Base-by-base conservation (phyloP, 1,139 yeast genomes). In the Pichia kudriavzevii region DNA sequence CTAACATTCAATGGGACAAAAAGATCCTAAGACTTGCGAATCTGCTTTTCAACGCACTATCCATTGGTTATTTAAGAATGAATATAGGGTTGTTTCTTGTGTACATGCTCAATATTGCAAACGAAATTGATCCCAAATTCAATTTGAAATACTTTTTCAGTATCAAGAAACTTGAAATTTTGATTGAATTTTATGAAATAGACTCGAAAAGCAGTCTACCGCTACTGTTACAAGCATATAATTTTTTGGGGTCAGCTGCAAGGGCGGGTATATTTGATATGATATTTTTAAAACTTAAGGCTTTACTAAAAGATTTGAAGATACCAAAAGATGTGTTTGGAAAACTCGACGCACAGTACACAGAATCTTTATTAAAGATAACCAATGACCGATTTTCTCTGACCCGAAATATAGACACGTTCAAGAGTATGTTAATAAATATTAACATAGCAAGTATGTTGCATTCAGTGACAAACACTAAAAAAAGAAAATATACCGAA, bases 41-140 rank as follows among this genome's bases (percentile, higher is more conserved):
- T 7, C 36, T 46, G 13, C 10, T 54, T 9, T 53, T 49, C 39
- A 45, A 50, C 27, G 28, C 48, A 26, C 39, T 54, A 5, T 43
- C 53, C 13, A 44, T 52, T 19, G 57, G 56, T 4, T 55, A 52
- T 36, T 27, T 49, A 7, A 38, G 58, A 32, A 20, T 27, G 4
- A 28, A 41, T 27, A 30, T 52, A 8, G 26, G 45, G 10, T 28
- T 41, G 11, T 30, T 54, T 11, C 16, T 52, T 7, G 32, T 43
- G 2, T 44, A 48, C 15, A 25, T 50, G 13, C 22, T 53, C 4
- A 39, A 35, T 19, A 21, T 45, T 14, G 35, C 49, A 4, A 11
- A 32, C 11, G 31, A 32, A 19, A 43, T 52, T 5, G 53, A 52
- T 28, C 29, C 38, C 10, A 34, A 36, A 3, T 55, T 40, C 35